phyloP scores from a whole-genome alignment of 306 rosid genomes.

The Prunus mongolica region DNA sequence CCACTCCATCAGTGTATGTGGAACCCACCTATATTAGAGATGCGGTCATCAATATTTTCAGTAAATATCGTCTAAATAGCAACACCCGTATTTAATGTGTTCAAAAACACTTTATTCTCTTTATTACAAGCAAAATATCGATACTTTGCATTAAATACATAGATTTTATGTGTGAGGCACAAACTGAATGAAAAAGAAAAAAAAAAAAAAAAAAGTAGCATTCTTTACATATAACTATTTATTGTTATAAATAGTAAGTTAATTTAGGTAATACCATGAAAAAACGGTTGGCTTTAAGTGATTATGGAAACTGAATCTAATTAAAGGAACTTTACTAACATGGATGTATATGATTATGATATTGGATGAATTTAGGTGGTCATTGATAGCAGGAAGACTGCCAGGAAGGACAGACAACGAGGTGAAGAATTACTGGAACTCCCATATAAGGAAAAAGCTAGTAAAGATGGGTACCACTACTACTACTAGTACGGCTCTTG shows the following conservation, averaged over 20 bases:
- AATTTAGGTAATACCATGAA: background rate
- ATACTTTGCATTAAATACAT: too few relatives aligned
- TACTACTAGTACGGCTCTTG: background rate
- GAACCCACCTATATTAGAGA: too few relatives aligned
- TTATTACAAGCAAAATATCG: too few relatives aligned
- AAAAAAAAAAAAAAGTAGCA: too few relatives aligned
- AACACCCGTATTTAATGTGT: too few relatives aligned
- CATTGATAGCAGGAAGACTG: conserved; percentile 48
- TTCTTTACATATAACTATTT: too few relatives aligned
- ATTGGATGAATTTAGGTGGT: conserved; percentile 34
- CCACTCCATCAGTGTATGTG: too few relatives aligned
- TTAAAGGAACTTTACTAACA: background rate
- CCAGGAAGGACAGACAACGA: conserved; percentile 54
- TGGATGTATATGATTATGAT: background rate
- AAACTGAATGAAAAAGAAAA: too few relatives aligned
- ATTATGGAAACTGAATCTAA: background rate
- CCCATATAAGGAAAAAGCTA: conserved; percentile 32
- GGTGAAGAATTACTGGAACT: conserved; percentile 48
- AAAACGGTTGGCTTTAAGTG: background rate
- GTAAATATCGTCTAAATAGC: too few relatives aligned
- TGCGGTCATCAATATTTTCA: too few relatives aligned
- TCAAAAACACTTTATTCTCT: too few relatives aligned
- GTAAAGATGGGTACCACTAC: background rate
- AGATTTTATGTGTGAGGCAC: too few relatives aligned
- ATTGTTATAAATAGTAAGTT: background rate